Evolutionary conservation across 345 rosid species (phyloP).

Genomic region (Nasturtium officinale): DNA sequence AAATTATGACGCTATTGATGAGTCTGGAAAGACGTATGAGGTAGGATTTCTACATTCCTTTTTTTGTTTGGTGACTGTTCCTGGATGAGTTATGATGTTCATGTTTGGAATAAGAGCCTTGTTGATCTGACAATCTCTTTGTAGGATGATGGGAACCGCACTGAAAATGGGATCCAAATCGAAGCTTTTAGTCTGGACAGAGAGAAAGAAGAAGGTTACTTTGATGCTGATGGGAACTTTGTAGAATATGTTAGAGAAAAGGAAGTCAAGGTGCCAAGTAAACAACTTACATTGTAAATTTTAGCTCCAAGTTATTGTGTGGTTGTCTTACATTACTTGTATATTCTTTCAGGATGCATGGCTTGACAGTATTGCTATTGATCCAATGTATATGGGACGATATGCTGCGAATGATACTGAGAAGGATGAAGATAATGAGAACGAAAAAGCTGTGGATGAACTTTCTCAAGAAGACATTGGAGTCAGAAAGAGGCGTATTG

Average conservation of each 20-base stretch:
- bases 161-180: slow-evolving; percentile 86
- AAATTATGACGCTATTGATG: slow-evolving; percentile 46
- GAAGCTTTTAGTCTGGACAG: slow-evolving; percentile 90
- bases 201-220: slow-evolving; percentile 98
- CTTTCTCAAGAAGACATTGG: slow-evolving; percentile 79
- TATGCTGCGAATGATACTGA: slow-evolving; percentile 41
- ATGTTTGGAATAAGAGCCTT: slow-evolving; percentile 29
- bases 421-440: slow-evolving; percentile 42
- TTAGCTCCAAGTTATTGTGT: neutral
- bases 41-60: slow-evolving; percentile 42
- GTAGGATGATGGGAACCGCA: slow-evolving; percentile 73
- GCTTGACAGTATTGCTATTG: slow-evolving; percentile 81
- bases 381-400: slow-evolving; percentile 55
- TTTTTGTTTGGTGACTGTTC: neutral
- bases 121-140: slow-evolving; percentile 44
- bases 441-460: slow-evolving; percentile 50
- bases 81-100: neutral
- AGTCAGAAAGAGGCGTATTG: slow-evolving; percentile 77
- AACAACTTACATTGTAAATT: slow-evolving; percentile 9
- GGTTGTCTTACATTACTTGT: slow-evolving; percentile 32
- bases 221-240: slow-evolving; percentile 86
- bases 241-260: slow-evolving; percentile 81
- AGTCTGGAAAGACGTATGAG: slow-evolving; percentile 75
- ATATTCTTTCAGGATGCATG: slow-evolving; percentile 83
- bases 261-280: slow-evolving; percentile 66